Base-by-base conservation (phyloP, 2,329 filamentous ascomycete species). In the Microdochium nivale region DNA sequence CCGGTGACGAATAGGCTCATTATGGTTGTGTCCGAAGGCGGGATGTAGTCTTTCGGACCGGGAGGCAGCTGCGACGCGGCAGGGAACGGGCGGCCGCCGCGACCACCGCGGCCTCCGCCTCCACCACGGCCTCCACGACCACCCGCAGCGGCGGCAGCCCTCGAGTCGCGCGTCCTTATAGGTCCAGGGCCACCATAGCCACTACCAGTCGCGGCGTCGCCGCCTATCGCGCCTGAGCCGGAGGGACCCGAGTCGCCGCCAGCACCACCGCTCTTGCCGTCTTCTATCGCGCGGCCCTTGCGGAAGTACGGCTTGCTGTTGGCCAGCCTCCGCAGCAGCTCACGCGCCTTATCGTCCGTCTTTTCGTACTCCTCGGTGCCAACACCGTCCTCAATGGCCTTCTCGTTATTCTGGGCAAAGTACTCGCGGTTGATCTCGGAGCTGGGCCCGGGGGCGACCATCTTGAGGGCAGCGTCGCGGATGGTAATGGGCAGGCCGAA, bases 361-460 rank as follows among this genome's bases (percentile, higher is more conserved):
- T 96, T 95, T 56, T 95, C 90, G 65, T 96, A 97, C 58, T 88
- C 90, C 65, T 97, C 94, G 9, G 89, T 77, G 16, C 85, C 87
- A 56, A 88, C 79, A 2, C 94, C 94, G 60, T 97, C 91, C 64
- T 97, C 91, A 49, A 99, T 90, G 55, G 95, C 90, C 63, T 86
- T 88, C 72, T 97, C 92, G 69, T 97, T 91, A 65, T 97, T 94
- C 67, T 99, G 94, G 14, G 94, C 94, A 68, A 95, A 99, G 70
- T 94, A 99, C 70, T 99, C 91, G 60, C 94, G 78, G 72, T 99
- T 99, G 68, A 99, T 89, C 51, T 88, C 87, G 66, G 89, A 95
- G 56, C 90, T 82, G 1, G 94, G 94, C 0, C 94, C 94, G 0
- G 94, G 91, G 1, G 92, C 91, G 43, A 97, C 88, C 87, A 99